Evolutionary conservation across 2,329 filamentous ascomycete species (phyloP).

Genomic region (Cladosporium sp.): DNA sequence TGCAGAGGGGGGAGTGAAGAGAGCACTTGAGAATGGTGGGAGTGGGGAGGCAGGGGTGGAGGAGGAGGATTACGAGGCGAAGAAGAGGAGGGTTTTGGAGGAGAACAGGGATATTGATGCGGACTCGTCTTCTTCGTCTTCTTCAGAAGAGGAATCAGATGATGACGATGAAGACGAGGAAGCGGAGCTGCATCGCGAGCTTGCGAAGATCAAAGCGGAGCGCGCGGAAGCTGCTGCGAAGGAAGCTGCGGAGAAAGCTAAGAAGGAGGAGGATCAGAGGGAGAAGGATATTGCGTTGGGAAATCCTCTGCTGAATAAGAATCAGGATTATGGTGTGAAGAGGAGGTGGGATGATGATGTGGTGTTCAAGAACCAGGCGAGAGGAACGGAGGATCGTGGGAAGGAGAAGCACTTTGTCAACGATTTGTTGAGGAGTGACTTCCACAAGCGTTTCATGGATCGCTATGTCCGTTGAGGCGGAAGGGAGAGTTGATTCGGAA

Average conservation of each 20-base stretch:
- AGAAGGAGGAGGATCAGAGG: slow-evolving; percentile 76
- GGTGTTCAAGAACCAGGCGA: slow-evolving; percentile 97
- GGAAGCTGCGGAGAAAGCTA: slow-evolving; percentile 78
- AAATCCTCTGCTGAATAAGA: slow-evolving; percentile 86
- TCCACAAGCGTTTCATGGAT: slow-evolving; percentile 94
- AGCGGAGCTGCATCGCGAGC: slow-evolving; percentile 84
- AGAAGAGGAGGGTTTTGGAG: slow-evolving; percentile 81
- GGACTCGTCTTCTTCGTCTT: slow-evolving; percentile 59
- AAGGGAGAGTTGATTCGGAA: neutral
- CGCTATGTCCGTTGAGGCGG: slow-evolving; percentile 39
- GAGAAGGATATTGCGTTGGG: slow-evolving; percentile 88
- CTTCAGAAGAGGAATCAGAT: slow-evolving; percentile 59
- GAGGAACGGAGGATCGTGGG: slow-evolving; percentile 87
- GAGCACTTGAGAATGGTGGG: slow-evolving; percentile 43
- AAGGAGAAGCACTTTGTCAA: slow-evolving; percentile 82
- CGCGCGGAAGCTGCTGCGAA: slow-evolving; percentile 76
- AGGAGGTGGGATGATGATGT: slow-evolving; percentile 97
- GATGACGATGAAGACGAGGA: slow-evolving; percentile 77
- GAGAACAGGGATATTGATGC: slow-evolving; percentile 88
- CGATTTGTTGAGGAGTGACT: slow-evolving; percentile 89
- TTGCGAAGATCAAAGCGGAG: slow-evolving; percentile 91
- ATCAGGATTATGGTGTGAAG: slow-evolving; percentile 80
- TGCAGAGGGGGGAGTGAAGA: slow-evolving; percentile 32
- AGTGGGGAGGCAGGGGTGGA: slow-evolving; percentile 48
- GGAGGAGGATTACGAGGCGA: slow-evolving; percentile 69